phyloP scores from a whole-genome alignment of 2,329 filamentous ascomycete genomes.

The Elsinoe australis region DNA sequence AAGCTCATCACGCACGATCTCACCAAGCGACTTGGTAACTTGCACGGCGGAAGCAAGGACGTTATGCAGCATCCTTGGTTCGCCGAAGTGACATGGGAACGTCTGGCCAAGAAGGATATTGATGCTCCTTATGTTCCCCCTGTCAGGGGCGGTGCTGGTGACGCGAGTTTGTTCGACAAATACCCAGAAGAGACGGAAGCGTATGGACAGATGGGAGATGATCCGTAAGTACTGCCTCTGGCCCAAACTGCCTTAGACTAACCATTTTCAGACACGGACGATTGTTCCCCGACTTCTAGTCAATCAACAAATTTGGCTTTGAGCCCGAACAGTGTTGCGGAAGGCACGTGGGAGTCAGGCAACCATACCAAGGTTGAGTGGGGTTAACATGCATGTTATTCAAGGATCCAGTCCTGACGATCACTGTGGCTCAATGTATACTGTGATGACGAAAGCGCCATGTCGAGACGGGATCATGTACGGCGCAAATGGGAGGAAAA shows the following conservation, averaged over 20 bases:
- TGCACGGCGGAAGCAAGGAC: constrained; percentile 82
- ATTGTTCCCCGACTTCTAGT: constrained; percentile 66
- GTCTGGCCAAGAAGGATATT: constrained; percentile 89
- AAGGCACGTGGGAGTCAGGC: no score
- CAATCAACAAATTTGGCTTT: neutral
- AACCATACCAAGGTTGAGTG: no score
- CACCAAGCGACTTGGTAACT: constrained; percentile 88
- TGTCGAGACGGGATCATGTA: constrained; percentile 13
- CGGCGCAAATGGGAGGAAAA: neutral
- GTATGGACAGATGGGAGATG: constrained; percentile 70
- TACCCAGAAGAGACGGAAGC: constrained; percentile 95
- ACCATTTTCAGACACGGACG: constrained; percentile 56
- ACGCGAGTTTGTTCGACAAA: constrained; percentile 95
- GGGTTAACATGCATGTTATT: no score
- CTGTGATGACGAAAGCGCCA: constrained; percentile 10
- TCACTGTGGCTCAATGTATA: neutral
- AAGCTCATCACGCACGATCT: constrained; percentile 90
- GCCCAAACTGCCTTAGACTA: constrained; percentile 17
- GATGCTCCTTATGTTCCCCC: constrained; percentile 96
- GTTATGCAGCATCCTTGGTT: constrained; percentile 98
- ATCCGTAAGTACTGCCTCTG: constrained; percentile 62
- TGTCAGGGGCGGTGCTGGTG: constrained; percentile 84
- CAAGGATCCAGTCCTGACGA: constrained; percentile 9
- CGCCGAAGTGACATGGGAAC: constrained; percentile 93
- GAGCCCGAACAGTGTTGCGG: no score